Base-by-base conservation (phyloP, 352 stramenopile genomes). In the Phytophthora pisi region DNA sequence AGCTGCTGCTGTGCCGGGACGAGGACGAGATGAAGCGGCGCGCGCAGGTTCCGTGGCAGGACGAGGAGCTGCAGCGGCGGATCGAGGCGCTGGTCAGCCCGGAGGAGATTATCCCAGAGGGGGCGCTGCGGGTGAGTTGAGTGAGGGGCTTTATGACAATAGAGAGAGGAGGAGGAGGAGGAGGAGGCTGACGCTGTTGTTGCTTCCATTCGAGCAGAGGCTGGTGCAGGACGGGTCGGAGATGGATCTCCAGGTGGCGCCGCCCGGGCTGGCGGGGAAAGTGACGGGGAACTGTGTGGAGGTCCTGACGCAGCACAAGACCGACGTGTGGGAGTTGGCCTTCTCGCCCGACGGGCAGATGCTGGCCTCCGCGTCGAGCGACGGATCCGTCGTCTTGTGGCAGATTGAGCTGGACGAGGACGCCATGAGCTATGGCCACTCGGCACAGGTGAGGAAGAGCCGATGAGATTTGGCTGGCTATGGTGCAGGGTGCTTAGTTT, bases 341-440 rank as follows among this genome's bases (percentile, higher is more conserved):
- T 97, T 97, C 55, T 93, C 89, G 5, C 89, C 90, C 0, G 65
- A 95, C 61, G 91, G 90, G 26, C 57, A 78, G 11, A 79, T 85
- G 31, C 66, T 97, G 57, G 89, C 90, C 16, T 96, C 89, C 1
- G 84, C 85, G 4, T 91, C 84, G 5, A 88, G 88, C 18, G 86
- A 96, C 36, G 88, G 84, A 1, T 84, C 77, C 10, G 81, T 97
- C 11, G 68, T 97, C 9, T 64, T 97, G 10, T 97, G 88, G 84
- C 62, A 81, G 31, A 59, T 92, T 9, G 59, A 52, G 10, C 75
- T 81, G 40, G 46, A 72, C 13, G 49, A 60, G 2, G 26, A 65
- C 2, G 57, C 54, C 5, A 9, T 46, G 36, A 38, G 16, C 7
- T 54, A 49, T 34, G 30, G 46, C 13, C 50, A 49, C 26, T 18